Evolutionary conservation across 495 filamentous ascomycete genomes (phyloP), one percentile per base, ranked within the genome.

Genomic region (Neurospora hispaniola): DNA sequence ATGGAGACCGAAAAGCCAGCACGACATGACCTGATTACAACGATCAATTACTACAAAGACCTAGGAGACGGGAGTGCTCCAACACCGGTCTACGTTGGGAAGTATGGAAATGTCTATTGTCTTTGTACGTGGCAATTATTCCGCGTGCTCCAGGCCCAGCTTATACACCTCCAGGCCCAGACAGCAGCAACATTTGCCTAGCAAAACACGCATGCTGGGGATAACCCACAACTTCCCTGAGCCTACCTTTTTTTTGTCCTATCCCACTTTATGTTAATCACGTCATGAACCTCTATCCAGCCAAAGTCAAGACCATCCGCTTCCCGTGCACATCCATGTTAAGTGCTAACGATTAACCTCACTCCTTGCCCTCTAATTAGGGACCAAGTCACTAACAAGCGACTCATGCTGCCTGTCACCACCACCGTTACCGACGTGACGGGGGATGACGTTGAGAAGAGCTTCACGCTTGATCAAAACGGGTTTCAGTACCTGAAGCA

Each of bases 41-140:
- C 79, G 2, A 82, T 91, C 54, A 88, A 90, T 78, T 91, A 89
- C 79, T 83, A 85, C 76, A 84, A 86, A 70, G 88, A 88, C 44
- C 82, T 85, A 6, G 86, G 83, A 41, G 89, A 90, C 74, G 88
- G 89, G 3, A 86, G 84, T 5, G 79, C 81, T 3, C 88, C 88
- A 1, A 78, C 75, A 7, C 88, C 88, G 0, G 83, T 79, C 71
- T 84, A 85, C 72, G 85, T 86, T 1, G 82, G 82, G n/a, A 71
- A 81, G 81, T 82, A 73, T 76, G 75, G 3, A 4, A 4, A 23
- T 44, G 8, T 41, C 18, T 16, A 6, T 1, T 39, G 7, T 39
- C 39, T 39, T 5, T 39, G 39, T 8, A 7, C 9, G 9, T 1
- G 40, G 9, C 8, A 41, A 11, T 11, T 11, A 40, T 12, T 42